Evolutionary conservation across 75 land plant species (phyloP), one percentile per base, ranked within the genome.

Genomic region (Cryptomeria japonica): DNA sequence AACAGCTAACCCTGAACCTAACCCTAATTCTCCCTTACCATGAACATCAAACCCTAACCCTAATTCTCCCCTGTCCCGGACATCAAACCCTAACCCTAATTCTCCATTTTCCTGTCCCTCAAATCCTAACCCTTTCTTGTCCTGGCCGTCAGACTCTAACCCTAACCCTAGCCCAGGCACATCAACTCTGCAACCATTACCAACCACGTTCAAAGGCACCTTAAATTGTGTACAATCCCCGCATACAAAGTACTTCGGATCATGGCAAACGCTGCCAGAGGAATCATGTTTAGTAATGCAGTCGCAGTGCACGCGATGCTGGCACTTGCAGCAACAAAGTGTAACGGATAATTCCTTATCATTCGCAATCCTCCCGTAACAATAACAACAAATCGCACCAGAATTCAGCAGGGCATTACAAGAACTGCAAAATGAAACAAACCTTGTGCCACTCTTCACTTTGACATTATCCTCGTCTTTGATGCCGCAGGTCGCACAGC

Each of bases 191-290:
- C 55, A 34, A 70, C 79, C 79, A 83, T 49, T 87, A 34, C 19
- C 10, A 64, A 12, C 34, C n/a, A 7, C n/a, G 25, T 85, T 58
- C 53, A 49, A 42, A 28, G 76, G n/a, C 82, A 39, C 37, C 58
- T 82, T 87, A 12, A 93, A 90, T 0, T 88, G 55, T 87, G 92
- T 90, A 86, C 93, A 93, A 87, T 93, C 94, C 12, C 90, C 73
- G 85, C 94, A 92, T n/a, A 86, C 84, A 15, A 85, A 84, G 46
- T 87, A 86, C 7, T 42, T 80, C 6, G 61, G 28, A 58, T 84
- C 87, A 28, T 79, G 51, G 34, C 68, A 55, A 85, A 83, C 89
- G n/a, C 87, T 89, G 6, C 87, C 38, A n/a, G 84, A 47, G 38
- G 64, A n/a, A 4, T 70, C 79, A 47, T 41, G 88, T 79, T 44